phyloP scores from a whole-genome alignment of 2,329 filamentous ascomycete species.

The Aspergillus sp. region DNA sequence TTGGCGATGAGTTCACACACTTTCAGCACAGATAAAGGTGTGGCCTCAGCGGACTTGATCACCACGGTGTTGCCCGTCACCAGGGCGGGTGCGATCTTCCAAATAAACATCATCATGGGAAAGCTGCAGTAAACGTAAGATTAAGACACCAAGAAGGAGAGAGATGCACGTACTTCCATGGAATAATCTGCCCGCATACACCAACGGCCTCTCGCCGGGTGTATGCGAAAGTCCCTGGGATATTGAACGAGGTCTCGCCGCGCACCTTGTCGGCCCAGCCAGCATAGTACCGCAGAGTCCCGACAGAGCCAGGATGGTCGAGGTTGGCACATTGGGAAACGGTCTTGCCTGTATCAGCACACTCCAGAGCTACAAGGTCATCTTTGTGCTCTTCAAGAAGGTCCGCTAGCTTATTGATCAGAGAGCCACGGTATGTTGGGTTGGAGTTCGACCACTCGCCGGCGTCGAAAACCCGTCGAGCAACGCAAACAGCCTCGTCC shows the following conservation, averaged over 20 bases:
- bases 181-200: slow-evolving; percentile 78
- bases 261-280: slow-evolving; percentile 85
- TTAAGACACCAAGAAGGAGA: too few relatives aligned
- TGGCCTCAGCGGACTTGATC: too few relatives aligned
- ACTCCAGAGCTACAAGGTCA: slow-evolving; percentile 27
- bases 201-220: slow-evolving; percentile 72
- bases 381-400: slow-evolving; percentile 26
- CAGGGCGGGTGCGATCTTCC: too few relatives aligned
- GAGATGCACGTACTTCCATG: slow-evolving; percentile 58
- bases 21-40: too few relatives aligned
- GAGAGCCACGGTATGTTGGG: slow-evolving; percentile 22
- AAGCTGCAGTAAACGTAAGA: too few relatives aligned
- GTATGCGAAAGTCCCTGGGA: slow-evolving; percentile 73
- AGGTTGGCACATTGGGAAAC: slow-evolving; percentile 16
- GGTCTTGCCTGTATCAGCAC: slow-evolving; percentile 31
- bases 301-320: slow-evolving; percentile 65
- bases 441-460: slow-evolving; percentile 24
- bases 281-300: slow-evolving; percentile 74
- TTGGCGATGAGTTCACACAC: too few relatives aligned
- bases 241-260: slow-evolving; percentile 75
- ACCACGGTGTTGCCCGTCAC: too few relatives aligned
- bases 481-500: slow-evolving; percentile 31
- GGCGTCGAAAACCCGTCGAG: slow-evolving; percentile 28
- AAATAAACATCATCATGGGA: too few relatives aligned
- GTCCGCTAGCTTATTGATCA: slow-evolving; percentile 26